Base-by-base conservation (phyloP, 306 rosid species). In the Lithocarpus polystachyus region DNA sequence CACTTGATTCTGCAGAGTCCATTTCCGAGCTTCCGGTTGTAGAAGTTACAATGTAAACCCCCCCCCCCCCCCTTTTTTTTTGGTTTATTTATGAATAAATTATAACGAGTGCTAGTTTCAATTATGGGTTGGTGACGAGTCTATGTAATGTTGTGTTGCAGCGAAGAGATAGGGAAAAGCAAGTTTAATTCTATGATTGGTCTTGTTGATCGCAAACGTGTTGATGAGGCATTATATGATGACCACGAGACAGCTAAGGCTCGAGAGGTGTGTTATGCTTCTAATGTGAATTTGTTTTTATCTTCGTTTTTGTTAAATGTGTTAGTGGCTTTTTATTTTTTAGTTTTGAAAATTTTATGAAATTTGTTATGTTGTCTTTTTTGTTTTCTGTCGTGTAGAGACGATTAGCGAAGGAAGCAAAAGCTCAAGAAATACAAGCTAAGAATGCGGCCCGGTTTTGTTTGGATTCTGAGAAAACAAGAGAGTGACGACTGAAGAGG, bases 181-280 rank as follows among this genome's bases (percentile, higher is more conserved):
- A 91, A 91, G 84, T 94, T 92, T 67, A 94, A 94, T 83, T 89
- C 97, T 77, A 89, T 92, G 99, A 94, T 94, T 80, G 99, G 97
- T 78, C 95, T 94, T 77, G 84, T 94, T 85, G 93, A 94, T 59
- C 95, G 97, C 0, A 92, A 94, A 20, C 97, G 99, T 51, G 87
- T 94, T 78, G 99, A 94, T 79, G 92, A 82, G 2, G 89, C 59
- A 35, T 77, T 94, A 20, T 92, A 94, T 24, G 99, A 92, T 84
- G 99, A 94, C 88, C 91, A 73, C 75, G 99, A 94, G 84, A 89
- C 97, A 5, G 90, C 65, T 12, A 94, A 94, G 83, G 97, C 97
- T 80, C 95, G 99, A 18, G 93, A 94, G 97, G 97, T 94, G 72
- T 68, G 87, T 79, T 7, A 74, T 67, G 8, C 59, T 65, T 71